These are phyloP conservation scores for Thielaviopsis ethacetica DNA, from an alignment of 2,329 filamentous ascomycete species.

Conservation along the genomic window DNA sequence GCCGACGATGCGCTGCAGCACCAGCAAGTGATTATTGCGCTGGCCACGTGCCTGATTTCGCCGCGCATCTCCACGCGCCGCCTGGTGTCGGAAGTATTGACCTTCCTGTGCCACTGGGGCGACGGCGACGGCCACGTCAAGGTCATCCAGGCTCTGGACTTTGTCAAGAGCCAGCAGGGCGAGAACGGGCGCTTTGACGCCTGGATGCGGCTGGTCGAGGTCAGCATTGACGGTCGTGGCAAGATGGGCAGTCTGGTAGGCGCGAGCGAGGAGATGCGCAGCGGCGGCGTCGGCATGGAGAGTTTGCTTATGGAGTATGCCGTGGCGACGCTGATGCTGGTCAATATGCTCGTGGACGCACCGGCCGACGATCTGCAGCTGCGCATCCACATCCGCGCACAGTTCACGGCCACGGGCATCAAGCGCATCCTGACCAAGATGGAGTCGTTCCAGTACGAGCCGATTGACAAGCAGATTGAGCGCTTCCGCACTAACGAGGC, in stretches of 20 bases:
- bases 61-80: constrained; percentile 83
- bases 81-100: constrained; percentile 87
- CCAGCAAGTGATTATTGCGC: constrained; percentile 74
- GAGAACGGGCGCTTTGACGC: constrained; percentile 94
- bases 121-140: constrained; percentile 79
- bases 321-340: constrained; percentile 79
- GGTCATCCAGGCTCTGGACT: constrained; percentile 84
- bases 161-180: constrained; percentile 70
- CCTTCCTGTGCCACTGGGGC: constrained; percentile 90
- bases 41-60: constrained; percentile 75
- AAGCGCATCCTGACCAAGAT: constrained; percentile 90
- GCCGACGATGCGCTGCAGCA: constrained; percentile 88
- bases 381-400: constrained; percentile 83
- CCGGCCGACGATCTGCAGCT: constrained; percentile 78
- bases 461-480: constrained; percentile 96
- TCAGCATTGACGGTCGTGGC: constrained; percentile 87
- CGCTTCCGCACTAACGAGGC: constrained; percentile 85
- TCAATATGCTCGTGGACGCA: constrained; percentile 94
- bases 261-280: constrained; percentile 88
- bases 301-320: constrained; percentile 98
- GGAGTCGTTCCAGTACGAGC: constrained; percentile 95
- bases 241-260: constrained; percentile 98
- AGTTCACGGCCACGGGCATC: constrained; percentile 91
- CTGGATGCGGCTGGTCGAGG: constrained; percentile 97
- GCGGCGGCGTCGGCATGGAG: constrained; percentile 95